Evolutionary conservation across 1,139 yeast species (phyloP), one percentile per base, ranked within the genome.

Genomic region (Lodderomyces pseudojiufengensis): DNA sequence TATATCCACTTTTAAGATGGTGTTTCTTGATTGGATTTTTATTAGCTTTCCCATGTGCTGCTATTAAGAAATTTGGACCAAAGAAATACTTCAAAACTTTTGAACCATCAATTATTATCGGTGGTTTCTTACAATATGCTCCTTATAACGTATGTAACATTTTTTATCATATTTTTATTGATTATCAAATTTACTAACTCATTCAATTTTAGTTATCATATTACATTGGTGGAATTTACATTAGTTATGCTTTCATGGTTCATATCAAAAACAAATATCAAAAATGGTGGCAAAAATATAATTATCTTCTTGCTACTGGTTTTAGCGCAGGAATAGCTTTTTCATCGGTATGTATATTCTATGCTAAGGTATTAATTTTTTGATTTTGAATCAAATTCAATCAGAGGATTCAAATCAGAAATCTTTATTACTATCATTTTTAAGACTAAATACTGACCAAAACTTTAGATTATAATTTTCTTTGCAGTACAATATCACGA

Each of bases 251-350:
- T 23, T 77, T 76, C 54, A 76, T 73, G 71, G 59, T 59, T 47
- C 57, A 59, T 50, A 52, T 74, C 45, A 70, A 62, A 45, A 62
- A 54, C 41, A 57, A 65, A 38, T 72, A 64, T 49, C 47, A 56
- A 24, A 56, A 64, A 16, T 70, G 80, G 77, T 77, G 79, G 76
- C 71, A 66, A 40, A 73, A 70, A 55, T 78, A 76, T 55, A 75
- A 67, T 47, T 78, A 76, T 51, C 63, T 78, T 22, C 54, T 76
- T 18, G 55, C 73, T 7, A 61, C 71, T 27, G 79, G 72, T n/a
- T 50, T 76, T 33, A 50, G 58, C 9, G 73, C 80, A 5, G 81
- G 81, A 32, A 61, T 73, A 30, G 80, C 79, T 0, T 65, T 73
- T 37, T 50, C 68, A 31, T 70, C 73, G 1, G 54, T 73, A 28